Evolutionary conservation across 768 basidiomycete genomes (phyloP), one percentile per base, ranked within the genome.

Genomic region (Flagelloscypha sp.): DNA sequence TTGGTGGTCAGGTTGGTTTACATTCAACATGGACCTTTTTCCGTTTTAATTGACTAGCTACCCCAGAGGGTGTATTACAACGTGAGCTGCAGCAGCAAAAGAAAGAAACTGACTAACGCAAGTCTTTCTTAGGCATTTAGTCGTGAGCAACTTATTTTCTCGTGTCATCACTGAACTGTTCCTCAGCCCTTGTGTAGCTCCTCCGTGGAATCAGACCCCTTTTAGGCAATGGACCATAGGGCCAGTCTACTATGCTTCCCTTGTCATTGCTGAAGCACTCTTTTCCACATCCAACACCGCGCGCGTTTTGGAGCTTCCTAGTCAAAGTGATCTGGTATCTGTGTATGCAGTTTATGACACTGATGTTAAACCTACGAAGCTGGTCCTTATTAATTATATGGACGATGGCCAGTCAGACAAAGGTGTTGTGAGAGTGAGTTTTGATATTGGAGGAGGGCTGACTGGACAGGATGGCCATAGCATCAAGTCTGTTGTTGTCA

Each of bases 151-250:
- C n/a, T n/a, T n/a, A n/a, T n/a, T n/a, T n/a, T 59, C 2, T 62
- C 65, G 0, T 63, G 67, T 1, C 48, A 15, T n/a, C n/a, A 24
- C n/a, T 24, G n/a, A 7, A 21, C 19, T 15, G 24, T 5, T 13
- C 20, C 19, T 21, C 37, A 58, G 46, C 57, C 49, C n/a, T 21
- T 61, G 58, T 43, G 58, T 62, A 45, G 70, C 72, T 0, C 71
- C 71, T 5, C 69, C 68, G 4, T 60, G 54, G n/a, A 80, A 78
- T 44, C 64, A 75, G 43, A 68, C 74, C 0, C 43, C 60, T 1
- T 74, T 64, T 54, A 68, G 69, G 40, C 61, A 80, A 54, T 88
- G 84, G 84, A 81, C 81, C 1, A 66, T 82, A 24, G 82, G 82
- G 3, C 70, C 80, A 0, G 58, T 80, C 30, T 86, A 82, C 59